Base-by-base conservation (phyloP, 768 basidiomycete species). In the Rhodotorula taiwanensis region DNA sequence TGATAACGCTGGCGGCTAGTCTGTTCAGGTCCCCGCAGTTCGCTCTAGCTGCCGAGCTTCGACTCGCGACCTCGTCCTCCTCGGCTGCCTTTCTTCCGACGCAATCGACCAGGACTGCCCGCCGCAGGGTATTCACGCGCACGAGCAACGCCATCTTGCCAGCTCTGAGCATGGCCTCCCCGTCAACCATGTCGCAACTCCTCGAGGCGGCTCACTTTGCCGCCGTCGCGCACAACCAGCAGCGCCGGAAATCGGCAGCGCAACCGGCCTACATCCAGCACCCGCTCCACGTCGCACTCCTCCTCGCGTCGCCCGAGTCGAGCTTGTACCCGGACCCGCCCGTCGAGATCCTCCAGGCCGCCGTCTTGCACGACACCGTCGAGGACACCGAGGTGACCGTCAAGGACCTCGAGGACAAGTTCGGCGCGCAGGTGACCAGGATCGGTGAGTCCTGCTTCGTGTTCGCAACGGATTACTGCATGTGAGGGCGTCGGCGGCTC, bases 381-480 rank as follows among this genome's bases (percentile, higher is more conserved):
- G 76, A 77, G 58, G 76, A 77, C 52, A 77, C 76, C 18, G 71
- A 74, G 25, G 74, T 73, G 8, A 72, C 73, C 2, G 64, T 72
- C 1, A 70, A 74, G 52, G 76, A 77, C 45, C 69, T 77, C 16
- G 61, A 65, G 34, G 57, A 66, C 16, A 58, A 49, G 25, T 76
- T 77, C 50, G 76, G 76, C 11, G 60, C 66, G 6, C 70, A 71
- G 27, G 76, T 77, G 18, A 74, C 74, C 20, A 53, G 67, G 9
- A 77, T 77, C 16, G 76, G 76, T 43, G 70, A 70, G 54, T 39
- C 36, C 23, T 23, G 8, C 70, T 34, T 7, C 41, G 8, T 53
- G 13, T 34, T 21, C 28, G 27, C 28, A 18, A n/a, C 10, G 30
- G n/a, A 23, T 20, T 21, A 4, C 41, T n/a, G 16, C n/a, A n/a